These are phyloP conservation scores for Colletotrichum zoysiae DNA, from an alignment of 2,329 filamentous ascomycete species.

Conservation along the genomic window DNA sequence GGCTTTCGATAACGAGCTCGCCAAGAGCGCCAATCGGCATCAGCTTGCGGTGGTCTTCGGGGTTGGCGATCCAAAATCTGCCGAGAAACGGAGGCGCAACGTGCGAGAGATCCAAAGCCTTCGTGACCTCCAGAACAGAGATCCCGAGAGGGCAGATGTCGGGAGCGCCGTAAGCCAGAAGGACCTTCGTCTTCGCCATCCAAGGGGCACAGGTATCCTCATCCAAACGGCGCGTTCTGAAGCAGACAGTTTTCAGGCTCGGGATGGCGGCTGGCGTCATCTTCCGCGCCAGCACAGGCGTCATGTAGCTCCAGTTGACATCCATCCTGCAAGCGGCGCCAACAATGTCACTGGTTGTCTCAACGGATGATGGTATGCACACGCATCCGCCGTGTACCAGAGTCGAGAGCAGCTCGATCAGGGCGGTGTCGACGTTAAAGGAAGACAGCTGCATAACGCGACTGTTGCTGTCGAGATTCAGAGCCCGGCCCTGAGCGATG, in stretches of 20 bases:
- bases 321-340: conserved; percentile 63
- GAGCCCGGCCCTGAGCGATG: conserved; percentile 61
- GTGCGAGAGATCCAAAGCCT: conserved; percentile 53
- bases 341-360: conserved; percentile 63
- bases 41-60: conserved; percentile 62
- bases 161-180: conserved; percentile 65
- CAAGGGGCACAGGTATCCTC: conserved; percentile 62
- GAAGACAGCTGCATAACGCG: conserved; percentile 69
- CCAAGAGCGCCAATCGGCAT: conserved; percentile 67
- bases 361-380: conserved; percentile 66
- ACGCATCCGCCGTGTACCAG: conserved; percentile 70
- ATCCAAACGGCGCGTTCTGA: conserved; percentile 64
- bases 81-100: conserved; percentile 63
- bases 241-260: conserved; percentile 57
- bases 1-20: conserved; percentile 72
- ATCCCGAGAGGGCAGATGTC: conserved; percentile 66
- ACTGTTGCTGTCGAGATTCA: conserved; percentile 63
- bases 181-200: conserved; percentile 58
- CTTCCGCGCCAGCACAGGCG: conserved; percentile 67
- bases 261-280: conserved; percentile 54
- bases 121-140: conserved; percentile 59
- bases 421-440: conserved; percentile 65
- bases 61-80: conserved; percentile 66
- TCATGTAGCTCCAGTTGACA: conserved; percentile 67
- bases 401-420: conserved; percentile 65